Evolutionary conservation across 108 stramenopile genomes (phyloP), one percentile per base, ranked within the genome.

Genomic region (Tribonema minus): DNA sequence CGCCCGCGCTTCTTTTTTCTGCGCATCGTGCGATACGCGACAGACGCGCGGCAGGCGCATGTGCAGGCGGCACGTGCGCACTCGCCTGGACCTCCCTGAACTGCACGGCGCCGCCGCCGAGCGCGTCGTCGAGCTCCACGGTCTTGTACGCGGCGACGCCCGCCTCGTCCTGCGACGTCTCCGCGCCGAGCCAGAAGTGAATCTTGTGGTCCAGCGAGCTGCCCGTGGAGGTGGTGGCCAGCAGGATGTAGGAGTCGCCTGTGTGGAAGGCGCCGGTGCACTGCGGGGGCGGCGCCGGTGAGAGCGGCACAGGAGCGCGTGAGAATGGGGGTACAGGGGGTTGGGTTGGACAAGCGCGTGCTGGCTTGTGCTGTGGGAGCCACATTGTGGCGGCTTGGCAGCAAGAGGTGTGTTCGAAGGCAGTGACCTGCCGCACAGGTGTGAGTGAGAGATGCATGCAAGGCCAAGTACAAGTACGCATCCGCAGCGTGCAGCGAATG

Each of bases 61-160:
- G n/a, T n/a, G n/a, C n/a, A n/a, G n/a, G n/a, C n/a, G n/a, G n/a
- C n/a, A n/a, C n/a, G n/a, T n/a, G n/a, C n/a, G n/a, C n/a, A n/a
- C n/a, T n/a, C n/a, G n/a, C n/a, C n/a, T 0, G 9, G 32, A 90
- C 79, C 78, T 96, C 92, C 25, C 95, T 89, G 84, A 92, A 92
- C 82, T 96, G 94, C 28, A 95, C 87, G 15, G 93, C 86, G 15
- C 73, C 85, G 5, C 90, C 91, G 3, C 92, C 94, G 33, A 95
- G 66, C 5, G 81, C 65, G 37, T 94, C 92, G 79, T 96, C 96
- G 58, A 91, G 88, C 87, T 95, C 96, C 34, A 94, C 92, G 71
- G 93, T 90, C 83, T 94, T 94, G 87, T 89, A 91, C 3, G 92
- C 96, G 0, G 93, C 94, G 36, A 91, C 88, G 26, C 93, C 94